These are phyloP conservation scores for Diutina catenulata DNA, from an alignment of 1,139 yeast genomes.

Conservation along the genomic window DNA sequence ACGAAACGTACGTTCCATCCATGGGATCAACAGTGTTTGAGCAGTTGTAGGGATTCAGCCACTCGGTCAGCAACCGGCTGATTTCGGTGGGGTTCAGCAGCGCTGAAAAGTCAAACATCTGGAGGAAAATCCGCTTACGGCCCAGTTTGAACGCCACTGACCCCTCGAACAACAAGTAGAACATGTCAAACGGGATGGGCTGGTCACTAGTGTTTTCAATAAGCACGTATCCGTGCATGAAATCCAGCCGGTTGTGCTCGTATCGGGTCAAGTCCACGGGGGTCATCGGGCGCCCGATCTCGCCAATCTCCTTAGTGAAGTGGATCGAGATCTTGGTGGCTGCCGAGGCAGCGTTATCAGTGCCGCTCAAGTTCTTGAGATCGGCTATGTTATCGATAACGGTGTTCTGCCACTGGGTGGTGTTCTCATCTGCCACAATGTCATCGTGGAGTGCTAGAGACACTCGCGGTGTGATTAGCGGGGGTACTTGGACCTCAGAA, in stretches of 20 bases:
- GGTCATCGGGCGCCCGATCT: slow-evolving; percentile 17
- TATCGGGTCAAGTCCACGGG: slow-evolving; percentile 21
- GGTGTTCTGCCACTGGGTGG: slow-evolving; percentile 24
- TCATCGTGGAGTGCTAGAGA: too few species aligned
- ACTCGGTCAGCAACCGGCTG: slow-evolving; percentile 17
- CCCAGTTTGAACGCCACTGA: slow-evolving; percentile 13
- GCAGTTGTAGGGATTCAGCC: slow-evolving; percentile 12
- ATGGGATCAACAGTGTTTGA: slow-evolving; percentile 14
- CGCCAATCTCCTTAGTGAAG: slow-evolving; percentile 27
- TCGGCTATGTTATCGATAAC: slow-evolving; percentile 27
- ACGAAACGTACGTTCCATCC: slow-evolving; percentile 16
- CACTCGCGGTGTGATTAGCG: too few species aligned
- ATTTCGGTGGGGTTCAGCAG: slow-evolving; percentile 24
- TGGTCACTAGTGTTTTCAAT: slow-evolving; percentile 29
- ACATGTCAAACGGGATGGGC: slow-evolving; percentile 41
- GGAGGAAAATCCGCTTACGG: too few species aligned
- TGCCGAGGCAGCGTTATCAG: slow-evolving; percentile 18
- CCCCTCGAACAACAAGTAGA: slow-evolving; percentile 51
- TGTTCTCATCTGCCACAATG: slow-evolving; percentile 24
- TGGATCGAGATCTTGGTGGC: slow-evolving; percentile 18
- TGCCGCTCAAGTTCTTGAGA: slow-evolving; percentile 21
- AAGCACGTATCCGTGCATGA: slow-evolving; percentile 37
- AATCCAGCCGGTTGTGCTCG: slow-evolving; percentile 45
- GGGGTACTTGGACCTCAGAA: too few species aligned
- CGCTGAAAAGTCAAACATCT: slow-evolving; percentile 34